These are phyloP conservation scores for Alternaria gaisen DNA, from an alignment of 2,329 filamentous ascomycete species.

Conservation along the genomic window DNA sequence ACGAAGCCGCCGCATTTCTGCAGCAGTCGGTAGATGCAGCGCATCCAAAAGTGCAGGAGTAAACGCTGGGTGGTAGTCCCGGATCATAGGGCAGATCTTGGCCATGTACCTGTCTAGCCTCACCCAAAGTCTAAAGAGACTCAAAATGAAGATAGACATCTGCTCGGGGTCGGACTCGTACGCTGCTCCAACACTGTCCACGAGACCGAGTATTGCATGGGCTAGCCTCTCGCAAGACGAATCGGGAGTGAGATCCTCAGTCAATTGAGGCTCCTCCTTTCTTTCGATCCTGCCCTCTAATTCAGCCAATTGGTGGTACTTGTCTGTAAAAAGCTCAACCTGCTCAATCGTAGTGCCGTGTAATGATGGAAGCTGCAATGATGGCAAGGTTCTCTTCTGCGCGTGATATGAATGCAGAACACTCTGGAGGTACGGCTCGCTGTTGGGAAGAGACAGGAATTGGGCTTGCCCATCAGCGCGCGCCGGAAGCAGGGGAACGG, in stretches of 20 bases:
- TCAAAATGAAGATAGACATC: constrained; percentile 62
- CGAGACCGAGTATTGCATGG: too few species aligned
- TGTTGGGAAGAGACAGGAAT: constrained; percentile 31
- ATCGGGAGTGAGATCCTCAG: too few species aligned
- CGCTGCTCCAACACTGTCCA: too few species aligned
- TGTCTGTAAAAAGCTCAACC: constrained; percentile 25
- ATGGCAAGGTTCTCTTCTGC: constrained; percentile 10
- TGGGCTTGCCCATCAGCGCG: constrained; percentile 40
- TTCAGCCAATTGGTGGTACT: constrained; percentile 25
- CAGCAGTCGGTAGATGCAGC: constrained; percentile 40
- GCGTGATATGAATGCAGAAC: constrained; percentile 18
- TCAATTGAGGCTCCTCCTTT: too few species aligned
- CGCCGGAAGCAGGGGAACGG: constrained; percentile 54
- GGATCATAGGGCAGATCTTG: constrained; percentile 56
- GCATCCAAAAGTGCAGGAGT: constrained; percentile 60
- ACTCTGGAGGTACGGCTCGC: constrained; percentile 22
- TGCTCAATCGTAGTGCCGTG: constrained; percentile 19
- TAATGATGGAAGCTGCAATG: constrained; percentile 14
- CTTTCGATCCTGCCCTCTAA: too few species aligned
- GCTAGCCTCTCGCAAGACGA: too few species aligned
- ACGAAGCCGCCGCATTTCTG: too few species aligned
- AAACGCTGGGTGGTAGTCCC: constrained; percentile 62
- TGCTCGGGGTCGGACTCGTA: constrained; percentile 58
- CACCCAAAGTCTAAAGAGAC: constrained; percentile 65
- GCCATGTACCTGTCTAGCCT: constrained; percentile 60